Evolutionary conservation across 176 grass and related monocot genomes (phyloP), one percentile per base, ranked within the genome.

Genomic region (Cocos nucifera): DNA sequence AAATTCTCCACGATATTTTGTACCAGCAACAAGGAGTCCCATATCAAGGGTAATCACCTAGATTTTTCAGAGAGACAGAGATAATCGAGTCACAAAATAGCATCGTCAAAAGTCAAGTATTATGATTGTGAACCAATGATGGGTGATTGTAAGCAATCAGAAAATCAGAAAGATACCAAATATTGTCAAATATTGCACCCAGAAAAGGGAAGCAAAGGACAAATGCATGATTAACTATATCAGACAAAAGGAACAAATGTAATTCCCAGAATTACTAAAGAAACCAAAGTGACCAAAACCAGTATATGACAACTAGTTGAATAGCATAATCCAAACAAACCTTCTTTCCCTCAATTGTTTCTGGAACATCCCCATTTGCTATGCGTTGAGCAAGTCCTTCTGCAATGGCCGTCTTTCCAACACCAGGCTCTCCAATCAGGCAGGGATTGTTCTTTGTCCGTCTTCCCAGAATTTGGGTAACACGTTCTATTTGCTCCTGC

Each of bases 361-460:
- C 92, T 60, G 92, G 92, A 22, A 96, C 92, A 87, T 96, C 92
- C 4, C 92, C 83, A 56, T 67, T 90, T 54, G 39, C 52, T 66
- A 96, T 96, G 49, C 80, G 80, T 65, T 96, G 92, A 26, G 92
- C 92, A 66, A 96, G 92, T 53, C 92, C 92, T 77, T 96, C 92
- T 10, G 92, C 92, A 65, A 96, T 88, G 70, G 92, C 92, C 52
- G 92, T 96, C 61, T 96, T 96, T 17, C 92, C 92, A 65, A 96
- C 92, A 85, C 91, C 91, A 77, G 91, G 91, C 18, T 90, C 91
- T 77, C 91, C 91, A 84, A 96, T 96, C 56, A 96, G 73, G 61
- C 92, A 96, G 56, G 92, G 92, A 69, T 96, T 96, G 63, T 96
- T 96, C 78, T 96, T 96, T 44, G 92, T 90, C 54, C 92, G 78